Conservation (phyloP, 2,329 filamentous ascomycete genomes). For the Diaporthe sp. region DNA sequence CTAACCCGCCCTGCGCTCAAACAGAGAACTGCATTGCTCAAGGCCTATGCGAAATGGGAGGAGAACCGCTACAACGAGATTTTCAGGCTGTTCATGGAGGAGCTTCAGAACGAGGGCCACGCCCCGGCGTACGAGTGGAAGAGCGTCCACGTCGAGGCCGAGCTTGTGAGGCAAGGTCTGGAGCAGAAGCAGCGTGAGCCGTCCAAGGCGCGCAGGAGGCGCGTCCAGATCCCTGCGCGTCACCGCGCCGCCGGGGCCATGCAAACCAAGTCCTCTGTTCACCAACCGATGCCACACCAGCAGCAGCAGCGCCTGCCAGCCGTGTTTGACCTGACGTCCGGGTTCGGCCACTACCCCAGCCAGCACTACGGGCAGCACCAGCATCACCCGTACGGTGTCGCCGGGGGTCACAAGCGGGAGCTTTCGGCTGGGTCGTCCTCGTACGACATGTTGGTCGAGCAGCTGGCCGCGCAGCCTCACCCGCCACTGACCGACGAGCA, state of each 20-base stretch:
- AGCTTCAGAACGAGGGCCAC: slow-evolving; percentile 63
- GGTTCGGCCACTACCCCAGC: slow-evolving; percentile 9
- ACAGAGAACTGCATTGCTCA: slow-evolving; percentile 36
- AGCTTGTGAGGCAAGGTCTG: slow-evolving; percentile 61
- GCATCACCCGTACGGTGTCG: not conserved
- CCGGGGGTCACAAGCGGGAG: slow-evolving; percentile 12
- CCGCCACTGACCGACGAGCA: slow-evolving; percentile 37
- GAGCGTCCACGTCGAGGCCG: slow-evolving; percentile 61
- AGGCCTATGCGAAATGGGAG: slow-evolving; percentile 36
- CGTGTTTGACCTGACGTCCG: slow-evolving; percentile 18
- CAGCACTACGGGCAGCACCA: slow-evolving; percentile 26
- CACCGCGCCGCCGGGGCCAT: slow-evolving; percentile 24
- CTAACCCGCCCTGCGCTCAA: not conserved
- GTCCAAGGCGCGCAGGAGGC: slow-evolving; percentile 57
- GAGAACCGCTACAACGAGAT: slow-evolving; percentile 49
- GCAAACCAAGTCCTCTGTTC: not conserved
- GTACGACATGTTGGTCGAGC: slow-evolving; percentile 33
- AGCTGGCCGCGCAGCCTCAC: slow-evolving; percentile 31
- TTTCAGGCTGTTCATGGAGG: slow-evolving; percentile 52
- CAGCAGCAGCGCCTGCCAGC: slow-evolving; percentile 34
- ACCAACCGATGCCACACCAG: not conserved
- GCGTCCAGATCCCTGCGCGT: slow-evolving; percentile 40
- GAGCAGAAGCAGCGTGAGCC: slow-evolving; percentile 59
- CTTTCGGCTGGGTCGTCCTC: slow-evolving; percentile 5
- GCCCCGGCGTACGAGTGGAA: slow-evolving; percentile 60